Conservation (phyloP, 208 protist genomes). For the Wallacemonas rigidus region DNA sequence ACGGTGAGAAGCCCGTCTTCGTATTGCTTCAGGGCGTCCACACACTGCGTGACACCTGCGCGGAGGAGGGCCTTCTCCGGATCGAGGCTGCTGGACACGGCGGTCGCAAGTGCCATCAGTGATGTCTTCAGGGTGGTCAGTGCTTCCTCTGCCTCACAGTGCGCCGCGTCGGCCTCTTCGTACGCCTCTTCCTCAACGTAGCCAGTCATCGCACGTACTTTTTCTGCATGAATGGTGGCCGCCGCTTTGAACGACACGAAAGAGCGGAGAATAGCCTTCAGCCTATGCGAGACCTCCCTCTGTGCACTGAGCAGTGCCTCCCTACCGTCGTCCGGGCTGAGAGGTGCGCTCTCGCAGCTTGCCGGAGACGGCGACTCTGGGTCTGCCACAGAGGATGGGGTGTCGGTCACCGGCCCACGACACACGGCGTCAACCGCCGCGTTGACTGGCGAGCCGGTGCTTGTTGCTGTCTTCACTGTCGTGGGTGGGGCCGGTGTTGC, state of each 20-base stretch:
- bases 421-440: no score
- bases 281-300: conserved; percentile 10
- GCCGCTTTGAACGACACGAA: conserved; percentile 18
- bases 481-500: no score
- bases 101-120: background rate
- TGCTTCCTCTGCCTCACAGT: conserved; percentile 18
- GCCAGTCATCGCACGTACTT: conserved; percentile 26
- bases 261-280: conserved; percentile 13
- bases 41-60: background rate
- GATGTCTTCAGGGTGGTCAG: conserved; percentile 13
- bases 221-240: background rate
- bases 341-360: background rate
- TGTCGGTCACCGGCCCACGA: no score
- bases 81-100: background rate
- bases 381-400: background rate
- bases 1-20: conserved; percentile 25
- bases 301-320: conserved; percentile 20
- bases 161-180: conserved; percentile 30
- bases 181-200: conserved; percentile 39
- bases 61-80: conserved; percentile 10
- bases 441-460: no score
- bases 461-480: no score
- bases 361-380: background rate
- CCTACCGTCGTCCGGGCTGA: conserved; percentile 1
- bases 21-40: conserved; percentile 16